Conservation (phyloP, 2,329 filamentous ascomycete species). For the Magnaporthales sp. region DNA sequence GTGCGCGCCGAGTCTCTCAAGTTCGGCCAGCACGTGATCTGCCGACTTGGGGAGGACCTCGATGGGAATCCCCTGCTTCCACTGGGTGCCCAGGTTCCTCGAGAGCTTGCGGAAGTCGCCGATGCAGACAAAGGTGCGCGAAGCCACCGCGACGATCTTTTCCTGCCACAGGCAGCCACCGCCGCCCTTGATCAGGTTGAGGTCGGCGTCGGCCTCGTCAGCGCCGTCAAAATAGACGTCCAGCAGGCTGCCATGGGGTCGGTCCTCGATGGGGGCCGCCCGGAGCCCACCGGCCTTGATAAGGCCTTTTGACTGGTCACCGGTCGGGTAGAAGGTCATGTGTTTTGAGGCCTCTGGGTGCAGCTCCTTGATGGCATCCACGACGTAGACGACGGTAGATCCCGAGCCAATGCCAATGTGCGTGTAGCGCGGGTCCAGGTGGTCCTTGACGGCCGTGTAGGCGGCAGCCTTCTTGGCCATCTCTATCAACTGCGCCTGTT, state of each 20-base stretch:
- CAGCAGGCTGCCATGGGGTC: constrained; percentile 50
- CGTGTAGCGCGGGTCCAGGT: constrained; percentile 54
- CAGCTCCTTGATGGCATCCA: constrained; percentile 66
- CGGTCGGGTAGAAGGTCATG: constrained; percentile 88
- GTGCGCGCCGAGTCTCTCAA: constrained; percentile 64
- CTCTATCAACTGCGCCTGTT: constrained; percentile 44
- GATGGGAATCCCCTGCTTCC: constrained; percentile 80
- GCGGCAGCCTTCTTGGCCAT: constrained; percentile 68
- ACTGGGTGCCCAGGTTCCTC: constrained; percentile 61
- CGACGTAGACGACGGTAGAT: constrained; percentile 76
- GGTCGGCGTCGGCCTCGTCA: constrained; percentile 87
- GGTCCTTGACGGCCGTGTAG: constrained; percentile 62
- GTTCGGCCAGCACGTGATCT: constrained; percentile 63
- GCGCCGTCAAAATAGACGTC: constrained; percentile 95
- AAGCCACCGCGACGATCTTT: constrained; percentile 82
- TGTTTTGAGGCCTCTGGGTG: constrained; percentile 40
- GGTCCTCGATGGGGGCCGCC: constrained; percentile 68
- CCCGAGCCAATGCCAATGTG: constrained; percentile 75
- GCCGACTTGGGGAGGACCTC: constrained; percentile 85
- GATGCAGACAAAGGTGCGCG: constrained; percentile 71
- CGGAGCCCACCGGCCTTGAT: constrained; percentile 72
- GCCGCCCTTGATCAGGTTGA: constrained; percentile 97
- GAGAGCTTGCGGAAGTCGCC: constrained; percentile 86
- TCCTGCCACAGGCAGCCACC: constrained; percentile 98
- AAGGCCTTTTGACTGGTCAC: constrained; percentile 80